Conservation (phyloP, 345 rosid species). For the Eucalyptus albens region DNA sequence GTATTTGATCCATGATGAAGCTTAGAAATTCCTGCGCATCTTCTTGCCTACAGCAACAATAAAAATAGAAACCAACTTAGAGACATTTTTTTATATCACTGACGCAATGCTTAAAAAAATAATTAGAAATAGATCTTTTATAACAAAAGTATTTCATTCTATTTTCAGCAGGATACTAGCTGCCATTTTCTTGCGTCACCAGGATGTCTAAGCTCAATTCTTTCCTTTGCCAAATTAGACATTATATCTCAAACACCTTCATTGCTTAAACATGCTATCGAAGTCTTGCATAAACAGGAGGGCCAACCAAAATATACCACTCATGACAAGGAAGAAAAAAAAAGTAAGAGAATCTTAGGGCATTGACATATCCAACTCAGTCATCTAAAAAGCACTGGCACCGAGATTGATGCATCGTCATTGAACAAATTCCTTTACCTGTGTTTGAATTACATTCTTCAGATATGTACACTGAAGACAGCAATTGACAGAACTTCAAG, state of each 20-base stretch:
- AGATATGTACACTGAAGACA: not conserved
- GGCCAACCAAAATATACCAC: not conserved
- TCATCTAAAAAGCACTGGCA: not conserved
- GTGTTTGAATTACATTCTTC: not conserved
- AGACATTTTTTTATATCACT: not conserved
- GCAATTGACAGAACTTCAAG: not conserved
- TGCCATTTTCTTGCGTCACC: not conserved
- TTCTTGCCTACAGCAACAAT: conserved; percentile 59
- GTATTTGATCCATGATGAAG: conserved; percentile 89
- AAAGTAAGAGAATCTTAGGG: not conserved
- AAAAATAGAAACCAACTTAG: not conserved
- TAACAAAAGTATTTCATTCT: not conserved
- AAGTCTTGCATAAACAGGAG: not conserved
- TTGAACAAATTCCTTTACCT: not conserved
- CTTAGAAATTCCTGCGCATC: conserved; percentile 98
- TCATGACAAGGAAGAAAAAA: not conserved
- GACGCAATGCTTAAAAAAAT: not conserved
- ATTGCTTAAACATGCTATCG: not conserved
- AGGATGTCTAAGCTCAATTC: not conserved
- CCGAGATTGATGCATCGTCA: not conserved
- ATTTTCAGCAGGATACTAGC: not conserved
- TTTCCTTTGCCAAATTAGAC: not conserved
- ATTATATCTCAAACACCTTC: not conserved
- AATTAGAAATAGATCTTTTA: not conserved
- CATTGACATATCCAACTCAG: not conserved